Conservation (phyloP, 2,329 filamentous ascomycete genomes). For the Diaporthe ilicicola region DNA sequence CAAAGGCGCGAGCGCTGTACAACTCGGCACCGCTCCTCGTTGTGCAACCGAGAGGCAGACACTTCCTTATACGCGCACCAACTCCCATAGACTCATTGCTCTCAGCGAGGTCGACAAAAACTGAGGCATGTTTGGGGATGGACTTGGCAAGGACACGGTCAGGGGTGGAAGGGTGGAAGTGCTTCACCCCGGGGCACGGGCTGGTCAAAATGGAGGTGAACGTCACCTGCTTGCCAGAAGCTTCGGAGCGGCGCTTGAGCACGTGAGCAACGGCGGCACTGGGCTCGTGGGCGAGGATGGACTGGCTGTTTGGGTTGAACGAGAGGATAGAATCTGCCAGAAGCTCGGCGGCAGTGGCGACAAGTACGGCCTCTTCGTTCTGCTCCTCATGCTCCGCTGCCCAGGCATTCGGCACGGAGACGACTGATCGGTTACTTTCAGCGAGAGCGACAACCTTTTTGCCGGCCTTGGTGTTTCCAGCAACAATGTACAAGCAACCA, state of each 20-base stretch:
- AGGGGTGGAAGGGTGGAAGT: slow-evolving; percentile 2
- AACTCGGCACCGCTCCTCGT: neutral
- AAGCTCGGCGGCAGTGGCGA: neutral
- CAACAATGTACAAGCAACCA: slow-evolving; percentile 2
- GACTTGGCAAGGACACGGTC: slow-evolving; percentile 1
- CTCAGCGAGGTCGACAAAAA: slow-evolving; percentile 5
- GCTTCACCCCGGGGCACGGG: neutral
- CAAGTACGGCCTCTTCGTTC: slow-evolving; percentile 2
- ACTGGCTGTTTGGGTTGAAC: neutral
- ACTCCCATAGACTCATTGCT: neutral
- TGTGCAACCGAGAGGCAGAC: slow-evolving; percentile 3
- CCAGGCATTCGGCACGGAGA: neutral
- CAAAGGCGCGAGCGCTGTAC: slow-evolving; percentile 12
- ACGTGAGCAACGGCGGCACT: neutral
- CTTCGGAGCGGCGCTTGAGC: neutral
- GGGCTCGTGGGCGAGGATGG: neutral
- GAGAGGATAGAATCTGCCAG: slow-evolving; percentile 7
- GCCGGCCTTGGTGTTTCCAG: neutral
- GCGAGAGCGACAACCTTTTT: neutral
- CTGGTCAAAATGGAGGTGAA: neutral
- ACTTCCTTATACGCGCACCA: slow-evolving; percentile 4
- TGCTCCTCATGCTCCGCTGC: neutral
- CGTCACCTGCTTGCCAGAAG: neutral
- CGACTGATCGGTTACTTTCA: neutral
- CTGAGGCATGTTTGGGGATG: neutral